phyloP scores from a whole-genome alignment of 495 filamentous ascomycete species.

The Parachaetomium inaequale region DNA sequence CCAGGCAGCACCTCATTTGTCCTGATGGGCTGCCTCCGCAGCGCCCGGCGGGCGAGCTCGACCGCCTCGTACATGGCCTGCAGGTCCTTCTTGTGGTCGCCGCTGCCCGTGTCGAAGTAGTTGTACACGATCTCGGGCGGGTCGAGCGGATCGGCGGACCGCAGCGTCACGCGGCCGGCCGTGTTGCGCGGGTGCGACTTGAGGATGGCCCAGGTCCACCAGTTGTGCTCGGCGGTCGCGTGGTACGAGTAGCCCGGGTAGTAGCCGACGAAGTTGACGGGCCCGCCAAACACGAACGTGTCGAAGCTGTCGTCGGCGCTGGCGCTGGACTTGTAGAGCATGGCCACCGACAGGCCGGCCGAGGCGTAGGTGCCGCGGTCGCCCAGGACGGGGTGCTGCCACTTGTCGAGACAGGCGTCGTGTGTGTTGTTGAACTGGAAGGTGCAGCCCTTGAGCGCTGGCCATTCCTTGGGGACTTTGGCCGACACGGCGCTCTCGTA shows the following conservation, averaged over 20 bases:
- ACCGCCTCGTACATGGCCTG: slow-evolving; percentile 49
- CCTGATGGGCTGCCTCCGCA: slow-evolving; percentile 32
- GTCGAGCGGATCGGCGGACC: slow-evolving; percentile 52
- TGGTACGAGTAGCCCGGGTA: slow-evolving; percentile 42
- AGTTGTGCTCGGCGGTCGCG: slow-evolving; percentile 30
- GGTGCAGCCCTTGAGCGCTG: slow-evolving; percentile 47
- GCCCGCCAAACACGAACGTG: slow-evolving; percentile 52
- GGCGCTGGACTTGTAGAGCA: slow-evolving; percentile 44
- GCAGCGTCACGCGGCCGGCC: slow-evolving; percentile 50
- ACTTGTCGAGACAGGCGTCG: slow-evolving; percentile 52
- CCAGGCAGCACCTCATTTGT: slow-evolving; percentile 52
- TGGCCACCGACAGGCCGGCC: slow-evolving; percentile 45
- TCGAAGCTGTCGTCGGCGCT: slow-evolving; percentile 43
- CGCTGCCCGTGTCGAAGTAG: slow-evolving; percentile 45
- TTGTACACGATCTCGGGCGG: slow-evolving; percentile 53
- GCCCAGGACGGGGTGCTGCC: slow-evolving; percentile 35
- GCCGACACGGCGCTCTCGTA: slow-evolving; percentile 54
- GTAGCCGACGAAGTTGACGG: slow-evolving; percentile 52
- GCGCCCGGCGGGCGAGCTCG: slow-evolving; percentile 41
- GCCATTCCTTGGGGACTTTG: slow-evolving; percentile 42
- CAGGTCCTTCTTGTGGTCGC: slow-evolving; percentile 37
- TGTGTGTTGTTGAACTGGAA: slow-evolving; percentile 35
- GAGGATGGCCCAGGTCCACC: slow-evolving; percentile 49
- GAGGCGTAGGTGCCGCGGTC: slow-evolving; percentile 50
- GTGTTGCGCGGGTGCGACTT: slow-evolving; percentile 52